Evolutionary conservation across 2,329 filamentous ascomycete species (phyloP).

Genomic region (Aspergillus aculeatus): DNA sequence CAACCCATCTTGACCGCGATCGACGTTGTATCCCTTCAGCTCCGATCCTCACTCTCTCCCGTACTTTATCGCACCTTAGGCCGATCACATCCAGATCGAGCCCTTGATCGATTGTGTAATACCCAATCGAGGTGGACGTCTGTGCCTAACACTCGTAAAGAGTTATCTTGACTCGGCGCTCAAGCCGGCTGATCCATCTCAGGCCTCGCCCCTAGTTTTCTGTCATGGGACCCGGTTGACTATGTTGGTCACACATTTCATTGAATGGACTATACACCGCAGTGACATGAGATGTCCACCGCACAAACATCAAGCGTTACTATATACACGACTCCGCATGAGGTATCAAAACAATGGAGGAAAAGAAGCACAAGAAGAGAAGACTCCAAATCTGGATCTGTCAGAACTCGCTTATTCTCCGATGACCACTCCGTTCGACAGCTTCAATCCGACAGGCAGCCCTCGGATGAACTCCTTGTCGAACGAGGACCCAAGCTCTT

Average conservation of each 20-base stretch:
- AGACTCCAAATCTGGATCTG: not conserved
- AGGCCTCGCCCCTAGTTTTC: not conserved
- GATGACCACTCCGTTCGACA: constrained; percentile 30
- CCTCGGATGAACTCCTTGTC: constrained; percentile 44
- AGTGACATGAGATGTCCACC: not conserved
- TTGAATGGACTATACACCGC: not conserved
- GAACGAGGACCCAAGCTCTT: constrained; percentile 30
- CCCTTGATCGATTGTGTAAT: not conserved
- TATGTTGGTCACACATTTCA: not conserved
- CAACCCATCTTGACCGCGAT: not conserved
- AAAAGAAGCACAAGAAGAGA: not conserved
- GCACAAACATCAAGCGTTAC: not conserved
- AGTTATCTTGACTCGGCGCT: not conserved
- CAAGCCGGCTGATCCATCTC: not conserved
- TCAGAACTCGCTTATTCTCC: constrained; percentile 25
- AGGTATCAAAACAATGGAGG: not conserved
- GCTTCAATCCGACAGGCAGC: constrained; percentile 48
- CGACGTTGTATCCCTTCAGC: not conserved
- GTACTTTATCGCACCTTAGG: not conserved
- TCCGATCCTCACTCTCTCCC: not conserved
- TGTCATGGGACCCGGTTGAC: not conserved
- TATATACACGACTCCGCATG: not conserved
- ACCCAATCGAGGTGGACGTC: not conserved
- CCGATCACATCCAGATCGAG: not conserved
- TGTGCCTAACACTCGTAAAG: not conserved